A percentile compares a stretch with the other conserved stretches of the same genome.
These are phyloP conservation scores for Yarrowia sp. DNA, from an alignment of 805 yeast genomes.

Conservation along the genomic window DNA sequence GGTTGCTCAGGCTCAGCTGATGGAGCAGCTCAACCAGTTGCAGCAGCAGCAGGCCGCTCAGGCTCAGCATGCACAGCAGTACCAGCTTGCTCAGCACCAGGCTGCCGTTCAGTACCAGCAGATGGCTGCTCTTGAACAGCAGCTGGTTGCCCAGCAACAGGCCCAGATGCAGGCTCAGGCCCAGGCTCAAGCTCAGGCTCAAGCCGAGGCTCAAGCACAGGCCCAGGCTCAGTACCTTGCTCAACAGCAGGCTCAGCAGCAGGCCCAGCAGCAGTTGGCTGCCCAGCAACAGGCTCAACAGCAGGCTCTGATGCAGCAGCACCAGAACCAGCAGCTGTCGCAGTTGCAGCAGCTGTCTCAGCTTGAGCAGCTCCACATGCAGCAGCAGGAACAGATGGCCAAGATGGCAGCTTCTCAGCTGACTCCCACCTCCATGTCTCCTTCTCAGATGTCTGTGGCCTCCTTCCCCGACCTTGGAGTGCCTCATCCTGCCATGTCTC, in stretches of 20 bases:
- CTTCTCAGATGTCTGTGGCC: conserved; percentile 12
- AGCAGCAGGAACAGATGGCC: conserved; percentile 22
- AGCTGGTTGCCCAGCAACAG: conserved; percentile 10
- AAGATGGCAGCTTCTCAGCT: conserved; percentile 17
- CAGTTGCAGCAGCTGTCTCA: conserved; percentile 18
- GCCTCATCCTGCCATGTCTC: conserved; percentile 21
- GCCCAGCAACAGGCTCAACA: conserved; percentile 16
- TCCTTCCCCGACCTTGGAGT: conserved; percentile 17
- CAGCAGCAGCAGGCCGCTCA: conserved; percentile 9
- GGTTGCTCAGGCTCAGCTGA: conserved; percentile 4
- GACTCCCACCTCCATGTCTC: conserved; percentile 7
- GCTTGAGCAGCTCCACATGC: conserved; percentile 17
- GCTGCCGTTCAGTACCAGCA: conserved; percentile 10
- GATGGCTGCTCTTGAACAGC: conserved; percentile 11
- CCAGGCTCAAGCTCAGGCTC: background rate
- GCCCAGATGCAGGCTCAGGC: background rate
- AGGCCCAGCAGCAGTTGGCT: background rate
- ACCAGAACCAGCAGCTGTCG: conserved; percentile 19
- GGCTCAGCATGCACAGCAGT: background rate
- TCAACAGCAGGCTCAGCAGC: conserved; percentile 16
- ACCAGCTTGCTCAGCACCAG: conserved; percentile 9
- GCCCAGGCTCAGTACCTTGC: background rate
- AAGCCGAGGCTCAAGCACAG: background rate
- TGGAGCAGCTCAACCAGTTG: conserved; percentile 14
- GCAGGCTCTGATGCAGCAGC: conserved; percentile 5